Evolutionary conservation across 2,329 filamentous ascomycete genomes (phyloP), one percentile per base, ranked within the genome.

Genomic region (Diaporthe caulivora): DNA sequence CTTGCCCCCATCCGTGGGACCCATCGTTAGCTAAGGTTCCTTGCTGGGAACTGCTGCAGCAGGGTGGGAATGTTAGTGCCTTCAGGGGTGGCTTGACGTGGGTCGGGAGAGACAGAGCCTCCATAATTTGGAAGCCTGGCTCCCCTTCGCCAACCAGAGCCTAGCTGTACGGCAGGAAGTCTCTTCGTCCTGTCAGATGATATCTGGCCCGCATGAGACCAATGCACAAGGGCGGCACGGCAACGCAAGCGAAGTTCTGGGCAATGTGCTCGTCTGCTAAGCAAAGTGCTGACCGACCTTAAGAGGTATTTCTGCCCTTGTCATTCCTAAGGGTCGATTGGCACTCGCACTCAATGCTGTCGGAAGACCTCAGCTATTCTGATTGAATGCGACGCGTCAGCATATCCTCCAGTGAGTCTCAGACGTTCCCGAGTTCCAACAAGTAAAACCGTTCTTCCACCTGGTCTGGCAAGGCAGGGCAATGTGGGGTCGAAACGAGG

Each of bases 271-370:
- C 47, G 62, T 68, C 60, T 60, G 44, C 60, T 70, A 60, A 69
- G 42, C 49, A 71, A 67, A 26, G 68, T 29, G 72, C 65, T 71
- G 72, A 75, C 74, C 57, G 58, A 74, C 74, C 74, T 74, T 75
- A 40, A 71, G 57, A 71, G 55, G 51, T 74, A 71, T 71, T 71
- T 73, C 68, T 55, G 74, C 70, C 72, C 70, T 74, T 74, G 74
- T 75, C 74, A 75, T 74, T 55, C 72, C 74, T 73, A 64, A 73
- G 24, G 70, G 47, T 58, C 58, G 70, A 74, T 57, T 71, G 70
- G 65, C 72, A 74, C 51, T 67, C 65, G 42, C n/a, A 34, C 64
- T 60, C 57, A 55, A 70, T 74, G 40, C 53, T 60, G 40, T 57
- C 55, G 24, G 29, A 55, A 55, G 54, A 40, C 47, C 67, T 49